Evolutionary conservation across 768 basidiomycete species (phyloP), one percentile per base, ranked within the genome.

Genomic region (Boletus vinaceobasis): DNA sequence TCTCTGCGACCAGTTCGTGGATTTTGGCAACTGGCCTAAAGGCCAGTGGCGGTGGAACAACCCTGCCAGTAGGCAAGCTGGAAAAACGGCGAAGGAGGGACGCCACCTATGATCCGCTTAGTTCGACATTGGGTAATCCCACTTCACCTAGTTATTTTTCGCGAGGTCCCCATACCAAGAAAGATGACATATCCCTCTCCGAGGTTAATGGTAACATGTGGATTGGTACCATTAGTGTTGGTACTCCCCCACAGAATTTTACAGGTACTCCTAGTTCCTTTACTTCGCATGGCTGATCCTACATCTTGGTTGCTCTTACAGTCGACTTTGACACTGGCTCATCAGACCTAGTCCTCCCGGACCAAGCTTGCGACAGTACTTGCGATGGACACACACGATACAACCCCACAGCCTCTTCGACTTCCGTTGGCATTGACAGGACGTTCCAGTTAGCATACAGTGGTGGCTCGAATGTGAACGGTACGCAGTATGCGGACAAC

Each of bases 311-410:
- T n/a, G 6, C 38, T 39, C 39, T 44, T 53, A n/a, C 53, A 77
- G 78, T 82, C 40, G 78, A 79, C 60, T 79, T 81, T 53, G 81
- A 81, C 60, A 81, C 79, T 17, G 79, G 81, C 27, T 80, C 78
- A 40, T 70, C 75, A 43, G 82, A 84, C 65, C 65, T 80, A 9
- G 72, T 83, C 61, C 59, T 79, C 31, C 74, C 77, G 9, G 56
- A 56, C 3, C 17, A 61, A 29, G 27, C 36, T 33, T 76, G 76
- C 50, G 48, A 33, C 36, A 45, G 43, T 31, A 65, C 58, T 38
- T 78, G 77, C 54, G 29, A 56, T 7, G 65, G 64, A 10, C 75
- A 75, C 40, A 61, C 52, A 2, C 53, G 56, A 31, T 76, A 76
- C 48, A 39, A 72, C 38, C 57, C 67, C 14, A 26, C 57, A 1